These are phyloP conservation scores for Deuterostichococcus epilithicus DNA, from an alignment of 139 green algal genomes.

Conservation along the genomic window DNA sequence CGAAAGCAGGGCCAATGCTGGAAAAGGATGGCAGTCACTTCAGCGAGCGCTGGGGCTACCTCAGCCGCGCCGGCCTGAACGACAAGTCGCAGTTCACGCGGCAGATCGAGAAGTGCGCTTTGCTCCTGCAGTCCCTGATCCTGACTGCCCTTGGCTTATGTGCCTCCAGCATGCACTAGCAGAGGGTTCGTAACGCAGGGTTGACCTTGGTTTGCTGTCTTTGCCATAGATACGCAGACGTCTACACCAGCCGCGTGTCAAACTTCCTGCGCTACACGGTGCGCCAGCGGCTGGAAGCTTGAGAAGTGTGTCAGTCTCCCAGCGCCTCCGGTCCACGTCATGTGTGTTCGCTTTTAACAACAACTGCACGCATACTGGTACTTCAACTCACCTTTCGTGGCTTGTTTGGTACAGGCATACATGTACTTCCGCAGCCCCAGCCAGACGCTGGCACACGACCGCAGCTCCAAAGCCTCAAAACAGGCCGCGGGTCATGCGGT, in stretches of 20 bases:
- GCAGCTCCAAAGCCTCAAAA: slow-evolving; percentile 2
- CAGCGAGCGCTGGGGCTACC: slow-evolving; percentile 90
- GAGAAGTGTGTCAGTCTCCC: no score
- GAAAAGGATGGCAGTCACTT: slow-evolving; percentile 80
- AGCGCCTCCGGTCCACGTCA: background rate
- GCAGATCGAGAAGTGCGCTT: slow-evolving; percentile 93
- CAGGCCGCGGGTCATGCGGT: background rate
- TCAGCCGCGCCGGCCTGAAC: slow-evolving; percentile 87
- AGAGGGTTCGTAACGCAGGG: no score
- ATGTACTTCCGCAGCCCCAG: slow-evolving; percentile 76
- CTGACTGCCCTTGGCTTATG: background rate
- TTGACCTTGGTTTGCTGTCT: no score
- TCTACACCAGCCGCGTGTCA: slow-evolving; percentile 85
- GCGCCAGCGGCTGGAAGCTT: background rate
- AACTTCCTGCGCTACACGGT: slow-evolving; percentile 94
- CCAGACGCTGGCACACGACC: slow-evolving; percentile 74
- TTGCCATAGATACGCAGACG: slow-evolving; percentile 77
- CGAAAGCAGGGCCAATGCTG: slow-evolving; percentile 66
- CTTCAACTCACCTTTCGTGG: background rate
- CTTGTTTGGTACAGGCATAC: slow-evolving; percentile 47
- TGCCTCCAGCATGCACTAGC: no score
- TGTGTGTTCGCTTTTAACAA: no score
- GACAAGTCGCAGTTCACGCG: slow-evolving; percentile 90
- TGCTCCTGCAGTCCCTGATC: background rate
- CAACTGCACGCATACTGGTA: background rate